phyloP scores from a whole-genome alignment of 768 basidiomycete species.

The Clathrus columnatus region DNA sequence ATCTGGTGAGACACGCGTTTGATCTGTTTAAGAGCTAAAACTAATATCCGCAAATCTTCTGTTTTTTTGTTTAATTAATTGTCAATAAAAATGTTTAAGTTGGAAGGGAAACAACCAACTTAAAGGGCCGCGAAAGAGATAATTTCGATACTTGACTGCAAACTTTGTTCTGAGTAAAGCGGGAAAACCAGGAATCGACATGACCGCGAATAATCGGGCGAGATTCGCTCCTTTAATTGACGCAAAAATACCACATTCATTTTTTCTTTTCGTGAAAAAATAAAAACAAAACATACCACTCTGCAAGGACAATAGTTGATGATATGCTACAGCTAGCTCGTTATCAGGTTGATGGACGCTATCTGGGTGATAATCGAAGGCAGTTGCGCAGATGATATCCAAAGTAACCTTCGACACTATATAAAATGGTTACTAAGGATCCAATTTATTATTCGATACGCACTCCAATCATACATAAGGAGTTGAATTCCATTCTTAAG shows the following conservation, averaged over 20 bases:
- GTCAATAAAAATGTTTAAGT: neutral
- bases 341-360: slow-evolving; percentile 38
- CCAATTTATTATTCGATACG: slow-evolving; percentile 19
- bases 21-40: slow-evolving; percentile 36
- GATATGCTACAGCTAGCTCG: slow-evolving; percentile 40
- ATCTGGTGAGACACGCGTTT: slow-evolving; percentile 32
- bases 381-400: slow-evolving; percentile 44
- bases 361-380: slow-evolving; percentile 39
- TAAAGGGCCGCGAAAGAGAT: slow-evolving; percentile 13
- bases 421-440: too few species aligned
- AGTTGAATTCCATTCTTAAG: slow-evolving; percentile 24
- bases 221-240: slow-evolving; percentile 25
- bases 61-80: neutral
- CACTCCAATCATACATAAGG: slow-evolving; percentile 38
- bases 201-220: slow-evolving; percentile 27
- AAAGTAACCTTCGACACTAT: slow-evolving; percentile 44
- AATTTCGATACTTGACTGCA: slow-evolving; percentile 28
- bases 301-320: slow-evolving; percentile 33
- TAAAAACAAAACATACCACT: slow-evolving; percentile 18
- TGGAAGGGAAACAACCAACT: neutral
- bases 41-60: slow-evolving; percentile 17
- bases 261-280: neutral
- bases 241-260: too few species aligned
- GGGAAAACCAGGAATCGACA: slow-evolving; percentile 29
- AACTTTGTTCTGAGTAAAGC: slow-evolving; percentile 26